These are phyloP conservation scores for Ceratobasidium theobromae DNA, from an alignment of 1,284 basidiomycete species.

Conservation along the genomic window DNA sequence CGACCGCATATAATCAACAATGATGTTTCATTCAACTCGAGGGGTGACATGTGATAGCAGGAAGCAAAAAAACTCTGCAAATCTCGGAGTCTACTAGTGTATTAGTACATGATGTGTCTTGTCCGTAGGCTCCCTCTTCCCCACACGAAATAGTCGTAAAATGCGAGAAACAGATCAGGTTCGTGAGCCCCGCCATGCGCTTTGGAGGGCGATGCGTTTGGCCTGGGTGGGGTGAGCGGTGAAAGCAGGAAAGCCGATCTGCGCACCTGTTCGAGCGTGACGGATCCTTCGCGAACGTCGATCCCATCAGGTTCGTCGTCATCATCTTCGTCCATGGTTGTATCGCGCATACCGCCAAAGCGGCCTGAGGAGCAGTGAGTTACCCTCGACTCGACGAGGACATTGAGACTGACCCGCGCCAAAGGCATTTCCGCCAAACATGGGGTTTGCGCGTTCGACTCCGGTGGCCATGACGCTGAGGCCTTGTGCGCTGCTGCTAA, in stretches of 20 bases:
- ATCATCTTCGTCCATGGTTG: conserved; percentile 53
- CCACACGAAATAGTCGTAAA: neutral
- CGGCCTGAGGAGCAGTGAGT: neutral
- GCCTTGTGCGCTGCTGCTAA: conserved; percentile 68
- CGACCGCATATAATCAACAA: neutral
- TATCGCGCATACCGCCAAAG: conserved; percentile 66
- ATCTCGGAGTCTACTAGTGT: conserved; percentile 13
- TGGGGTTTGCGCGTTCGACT: conserved; percentile 49
- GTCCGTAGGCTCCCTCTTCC: neutral
- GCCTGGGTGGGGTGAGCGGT: conserved; percentile 40
- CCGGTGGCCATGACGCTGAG: conserved; percentile 79
- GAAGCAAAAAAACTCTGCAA: conserved; percentile 28
- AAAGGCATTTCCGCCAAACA: conserved; percentile 36
- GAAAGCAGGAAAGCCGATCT: neutral
- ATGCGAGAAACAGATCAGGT: conserved; percentile 29
- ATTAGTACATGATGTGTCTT: conserved; percentile 17
- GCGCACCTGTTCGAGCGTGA: conserved; percentile 81
- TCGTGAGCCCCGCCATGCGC: conserved; percentile 46
- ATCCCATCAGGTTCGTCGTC: conserved; percentile 63
- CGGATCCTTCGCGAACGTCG: conserved; percentile 74
- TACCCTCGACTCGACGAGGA: too few relatives aligned
- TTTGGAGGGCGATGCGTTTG: conserved; percentile 50
- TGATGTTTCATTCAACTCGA: neutral
- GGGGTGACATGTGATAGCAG: conserved; percentile 5
- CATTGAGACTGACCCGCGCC: conserved; percentile 31